These are phyloP conservation scores for Boletellus deceptivus DNA, from an alignment of 1,284 basidiomycete genomes.

Conservation along the genomic window DNA sequence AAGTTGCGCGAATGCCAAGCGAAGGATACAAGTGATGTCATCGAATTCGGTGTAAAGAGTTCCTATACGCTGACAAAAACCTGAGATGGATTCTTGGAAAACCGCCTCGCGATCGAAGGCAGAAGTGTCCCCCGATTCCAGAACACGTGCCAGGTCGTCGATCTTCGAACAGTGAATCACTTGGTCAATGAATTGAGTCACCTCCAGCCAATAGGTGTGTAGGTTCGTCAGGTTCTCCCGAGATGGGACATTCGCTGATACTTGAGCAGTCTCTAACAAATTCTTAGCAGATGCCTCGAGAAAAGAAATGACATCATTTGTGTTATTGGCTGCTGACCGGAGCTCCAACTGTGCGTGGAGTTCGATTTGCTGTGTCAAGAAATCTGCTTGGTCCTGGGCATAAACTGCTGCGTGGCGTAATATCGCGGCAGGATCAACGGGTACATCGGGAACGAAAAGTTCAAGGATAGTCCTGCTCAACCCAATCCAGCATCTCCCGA, in stretches of 20 bases:
- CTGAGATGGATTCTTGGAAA: conserved; percentile 62
- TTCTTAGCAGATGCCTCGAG: conserved; percentile 44
- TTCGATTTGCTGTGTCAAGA: conserved; percentile 52
- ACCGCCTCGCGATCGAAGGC: conserved; percentile 55
- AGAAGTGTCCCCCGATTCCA: conserved; percentile 37
- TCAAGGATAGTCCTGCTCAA: conserved; percentile 60
- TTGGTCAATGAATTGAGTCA: conserved; percentile 66
- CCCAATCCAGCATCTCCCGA: conserved; percentile 68
- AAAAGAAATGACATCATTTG: conserved; percentile 49
- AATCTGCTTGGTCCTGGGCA: conserved; percentile 44
- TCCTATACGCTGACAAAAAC: conserved; percentile 61
- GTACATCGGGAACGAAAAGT: conserved; percentile 83
- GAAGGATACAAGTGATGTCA: conserved; percentile 72
- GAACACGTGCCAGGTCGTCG: conserved; percentile 36
- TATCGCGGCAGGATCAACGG: conserved; percentile 84
- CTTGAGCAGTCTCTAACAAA: conserved; percentile 20
- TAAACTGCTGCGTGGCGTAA: conserved; percentile 55
- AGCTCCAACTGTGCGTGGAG: conserved; percentile 61
- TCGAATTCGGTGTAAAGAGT: conserved; percentile 57
- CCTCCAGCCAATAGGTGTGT: conserved; percentile 81
- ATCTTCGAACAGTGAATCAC: conserved; percentile 51
- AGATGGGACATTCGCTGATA: conserved; percentile 30
- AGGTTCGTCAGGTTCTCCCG: conserved; percentile 59
- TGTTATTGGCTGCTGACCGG: conserved; percentile 58
- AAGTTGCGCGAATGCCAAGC: conserved; percentile 63